phyloP scores from a whole-genome alignment of 371 early-diverging fungal genomes.

The Parasitella parasitica region DNA sequence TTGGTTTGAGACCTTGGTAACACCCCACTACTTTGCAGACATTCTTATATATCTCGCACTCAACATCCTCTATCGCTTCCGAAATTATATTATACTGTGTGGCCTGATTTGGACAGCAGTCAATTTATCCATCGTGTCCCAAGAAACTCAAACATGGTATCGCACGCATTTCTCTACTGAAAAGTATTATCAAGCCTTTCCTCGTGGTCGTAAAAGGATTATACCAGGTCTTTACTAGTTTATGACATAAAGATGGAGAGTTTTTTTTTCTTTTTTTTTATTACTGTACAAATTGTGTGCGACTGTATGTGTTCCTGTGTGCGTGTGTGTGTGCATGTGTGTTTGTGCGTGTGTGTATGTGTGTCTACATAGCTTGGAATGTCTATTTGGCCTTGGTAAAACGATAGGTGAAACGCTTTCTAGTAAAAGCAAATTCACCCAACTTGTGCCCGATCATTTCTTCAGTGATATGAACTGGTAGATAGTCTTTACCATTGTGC shows the following conservation, averaged over 20 bases:
- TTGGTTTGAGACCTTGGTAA: conserved; percentile 66
- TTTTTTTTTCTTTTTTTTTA: background rate
- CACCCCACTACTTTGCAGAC: conserved; percentile 76
- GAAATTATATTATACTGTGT: conserved; percentile 34
- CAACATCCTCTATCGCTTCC: conserved; percentile 31
- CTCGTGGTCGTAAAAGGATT: conserved; percentile 36
- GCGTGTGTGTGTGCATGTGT: background rate
- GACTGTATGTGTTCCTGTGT: background rate
- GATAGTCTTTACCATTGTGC: conserved; percentile 92
- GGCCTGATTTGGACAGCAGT: conserved; percentile 57
- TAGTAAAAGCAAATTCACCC: conserved; percentile 92
- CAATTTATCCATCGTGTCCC: conserved; percentile 64
- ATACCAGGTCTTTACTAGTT: conserved; percentile 47
- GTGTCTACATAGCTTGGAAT: too few relatives aligned
- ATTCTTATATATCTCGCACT: conserved; percentile 69
- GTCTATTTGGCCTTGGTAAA: conserved; percentile 83
- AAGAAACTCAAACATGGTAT: conserved; percentile 69
- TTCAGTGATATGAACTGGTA: conserved; percentile 86
- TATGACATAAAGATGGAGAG: conserved; percentile 36
- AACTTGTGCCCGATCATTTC: conserved; percentile 97
- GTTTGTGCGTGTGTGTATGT: background rate
- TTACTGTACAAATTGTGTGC: conserved; percentile 7
- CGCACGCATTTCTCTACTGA: conserved; percentile 43
- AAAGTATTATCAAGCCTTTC: conserved; percentile 33
- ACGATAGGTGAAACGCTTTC: conserved; percentile 87